A percentile compares a stretch with the other conserved stretches of the same genome.
These are phyloP conservation scores for Candida frijolesensis DNA, from an alignment of 1,139 yeast species.

Conservation along the genomic window DNA sequence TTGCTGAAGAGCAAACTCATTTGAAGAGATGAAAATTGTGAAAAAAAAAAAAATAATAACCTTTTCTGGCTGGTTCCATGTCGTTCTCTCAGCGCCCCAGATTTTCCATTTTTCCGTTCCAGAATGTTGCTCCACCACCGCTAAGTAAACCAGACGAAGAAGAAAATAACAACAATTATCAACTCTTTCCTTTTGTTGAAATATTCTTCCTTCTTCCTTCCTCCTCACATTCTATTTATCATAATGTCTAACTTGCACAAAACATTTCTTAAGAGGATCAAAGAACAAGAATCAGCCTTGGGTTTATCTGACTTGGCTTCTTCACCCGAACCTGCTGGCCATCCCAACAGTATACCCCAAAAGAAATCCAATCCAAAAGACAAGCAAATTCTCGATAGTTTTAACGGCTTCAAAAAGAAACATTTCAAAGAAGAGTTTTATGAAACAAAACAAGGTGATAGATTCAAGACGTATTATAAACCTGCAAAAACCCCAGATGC, in stretches of 20 bases:
- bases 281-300: slow-evolving; percentile 37
- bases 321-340: slow-evolving; percentile 1
- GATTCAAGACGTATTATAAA: slow-evolving; percentile 61
- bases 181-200: too few species aligned
- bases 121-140: too few species aligned
- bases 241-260: slow-evolving; percentile 49
- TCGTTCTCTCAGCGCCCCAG: too few species aligned
- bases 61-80: too few species aligned
- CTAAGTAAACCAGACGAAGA: too few species aligned
- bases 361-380: slow-evolving; percentile 6
- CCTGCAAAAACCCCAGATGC: slow-evolving; percentile 48
- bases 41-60: neutral
- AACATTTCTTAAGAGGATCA: slow-evolving; percentile 39
- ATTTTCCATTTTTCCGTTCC: too few species aligned
- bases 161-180: too few species aligned
- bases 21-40: neutral
- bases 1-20: neutral
- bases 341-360: slow-evolving; percentile 2
- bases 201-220: neutral
- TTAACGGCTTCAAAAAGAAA: slow-evolving; percentile 18
- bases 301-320: slow-evolving; percentile 30
- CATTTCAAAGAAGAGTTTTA: slow-evolving; percentile 19
- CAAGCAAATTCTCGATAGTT: slow-evolving; percentile 6
- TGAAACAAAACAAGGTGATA: slow-evolving; percentile 7
- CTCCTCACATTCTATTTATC: too few species aligned